Evolutionary conservation across 257 asterid species (phyloP), one percentile per base, ranked within the genome.

Genomic region (Cinchona pubescens): DNA sequence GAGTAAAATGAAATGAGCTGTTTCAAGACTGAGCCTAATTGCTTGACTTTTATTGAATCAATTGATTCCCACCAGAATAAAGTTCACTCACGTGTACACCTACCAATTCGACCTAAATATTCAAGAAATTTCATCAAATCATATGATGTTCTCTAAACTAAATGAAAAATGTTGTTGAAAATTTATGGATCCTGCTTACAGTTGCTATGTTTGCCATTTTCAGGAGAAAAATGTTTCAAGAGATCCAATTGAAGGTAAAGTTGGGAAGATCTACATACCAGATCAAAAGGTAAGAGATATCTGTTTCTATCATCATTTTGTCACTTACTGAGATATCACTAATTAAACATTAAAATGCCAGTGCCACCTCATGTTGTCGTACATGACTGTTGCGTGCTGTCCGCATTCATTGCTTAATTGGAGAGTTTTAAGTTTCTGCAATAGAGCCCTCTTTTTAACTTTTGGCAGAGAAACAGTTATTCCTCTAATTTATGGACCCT

Each of bases 161-260:
- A n/a, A n/a, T n/a, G n/a, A n/a, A n/a, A n/a, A n/a, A n/a, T n/a
- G n/a, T n/a, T n/a, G n/a, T n/a, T n/a, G n/a, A n/a, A n/a, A n/a
- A n/a, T n/a, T n/a, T n/a, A n/a, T n/a, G n/a, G n/a, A n/a, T n/a
- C n/a, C n/a, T n/a, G n/a, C n/a, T n/a, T n/a, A n/a, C n/a, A n/a
- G n/a, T n/a, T n/a, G n/a, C n/a, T 69, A 74, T 43, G 32, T 58
- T 72, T 45, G 56, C 74, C 70, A 29, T 75, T 77, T 86, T 56
- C 92, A 94, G 97, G 99, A 85, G 97, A 94, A 94, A 81, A 94
- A 94, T 84, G 97, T 94, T 21, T 82, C 76, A 76, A 87, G 85
- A 84, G 99, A 92, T 89, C 80, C 87, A 59, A 82, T 90, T 13
- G 83, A 87, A 35, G 97, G 99, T 27, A 94, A 94, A 85, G 72